A percentile compares a stretch with the other conserved stretches of the same genome.
Evolutionary conservation across 306 rosid species (phyloP).

Genomic region (Glycine latifolia): DNA sequence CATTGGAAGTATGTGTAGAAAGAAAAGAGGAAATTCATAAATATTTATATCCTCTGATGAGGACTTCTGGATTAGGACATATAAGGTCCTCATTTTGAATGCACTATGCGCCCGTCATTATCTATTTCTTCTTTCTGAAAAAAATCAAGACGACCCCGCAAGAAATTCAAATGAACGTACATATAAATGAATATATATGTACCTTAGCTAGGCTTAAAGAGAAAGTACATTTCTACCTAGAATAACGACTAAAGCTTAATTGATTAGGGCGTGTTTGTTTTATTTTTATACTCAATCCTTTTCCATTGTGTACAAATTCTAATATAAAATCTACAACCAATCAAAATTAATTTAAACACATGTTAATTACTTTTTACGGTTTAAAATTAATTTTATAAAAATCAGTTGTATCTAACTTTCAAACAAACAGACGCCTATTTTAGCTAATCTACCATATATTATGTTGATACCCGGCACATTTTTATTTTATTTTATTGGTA

Average conservation of each 20-base stretch:
- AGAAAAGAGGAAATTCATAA: constrained; percentile 42
- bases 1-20: constrained; percentile 63
- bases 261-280: background rate
- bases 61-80: constrained; percentile 49
- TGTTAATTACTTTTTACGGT: background rate
- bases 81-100: constrained; percentile 50
- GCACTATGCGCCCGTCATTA: constrained; percentile 45
- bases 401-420: background rate
- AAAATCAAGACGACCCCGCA: constrained; percentile 22
- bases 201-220: constrained; percentile 24
- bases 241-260: background rate
- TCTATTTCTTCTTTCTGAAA: constrained; percentile 30
- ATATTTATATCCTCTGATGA: constrained; percentile 34
- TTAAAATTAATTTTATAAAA: background rate
- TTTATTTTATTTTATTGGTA: too few relatives aligned
- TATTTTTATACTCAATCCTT: background rate
- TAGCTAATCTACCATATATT: too few relatives aligned
- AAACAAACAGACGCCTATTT: background rate
- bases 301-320: background rate
- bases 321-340: background rate
- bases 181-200: background rate
- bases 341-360: background rate
- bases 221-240: background rate
- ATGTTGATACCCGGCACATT: too few relatives aligned
- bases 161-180: constrained; percentile 32